These are phyloP conservation scores for Pseudogymnoascus sp. DNA, from an alignment of 2,329 filamentous ascomycete species.

Conservation along the genomic window DNA sequence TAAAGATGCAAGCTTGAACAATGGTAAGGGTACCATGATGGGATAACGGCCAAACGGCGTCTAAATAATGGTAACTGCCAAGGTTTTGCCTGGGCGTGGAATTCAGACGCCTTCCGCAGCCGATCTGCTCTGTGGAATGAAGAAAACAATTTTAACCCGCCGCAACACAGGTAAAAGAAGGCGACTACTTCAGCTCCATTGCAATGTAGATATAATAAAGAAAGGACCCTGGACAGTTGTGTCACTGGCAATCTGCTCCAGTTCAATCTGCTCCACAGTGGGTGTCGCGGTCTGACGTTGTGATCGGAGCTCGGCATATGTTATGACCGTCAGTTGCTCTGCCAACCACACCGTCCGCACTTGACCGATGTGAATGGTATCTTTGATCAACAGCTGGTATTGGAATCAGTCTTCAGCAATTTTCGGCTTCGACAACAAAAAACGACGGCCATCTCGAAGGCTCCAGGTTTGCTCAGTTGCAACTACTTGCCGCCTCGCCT, in stretches of 20 bases:
- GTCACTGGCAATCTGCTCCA: neutral
- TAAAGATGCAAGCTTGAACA: constrained; percentile 59
- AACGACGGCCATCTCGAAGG: constrained; percentile 5
- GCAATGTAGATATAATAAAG: neutral
- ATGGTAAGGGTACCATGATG: constrained; percentile 54
- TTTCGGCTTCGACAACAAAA: neutral
- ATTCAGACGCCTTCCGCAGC: neutral
- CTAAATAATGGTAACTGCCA: neutral
- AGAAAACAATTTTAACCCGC: neutral
- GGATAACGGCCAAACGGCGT: neutral
- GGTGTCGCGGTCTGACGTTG: constrained; percentile 4
- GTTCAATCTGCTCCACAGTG: neutral
- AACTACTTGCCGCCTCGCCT: neutral
- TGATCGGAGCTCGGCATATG: constrained; percentile 8
- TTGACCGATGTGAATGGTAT: constrained; percentile 2
- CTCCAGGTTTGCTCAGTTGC: neutral
- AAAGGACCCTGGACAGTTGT: neutral
- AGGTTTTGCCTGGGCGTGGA: constrained; percentile 8
- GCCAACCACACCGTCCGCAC: neutral
- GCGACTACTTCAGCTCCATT: neutral
- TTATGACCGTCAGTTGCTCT: constrained; percentile 9
- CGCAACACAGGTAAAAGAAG: neutral
- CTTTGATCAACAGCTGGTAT: constrained; percentile 6
- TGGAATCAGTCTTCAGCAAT: constrained; percentile 1
- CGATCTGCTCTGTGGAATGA: neutral